Evolutionary conservation across 2,329 filamentous ascomycete species (phyloP), one percentile per base, ranked within the genome.

Genomic region (Fusarium sp.): DNA sequence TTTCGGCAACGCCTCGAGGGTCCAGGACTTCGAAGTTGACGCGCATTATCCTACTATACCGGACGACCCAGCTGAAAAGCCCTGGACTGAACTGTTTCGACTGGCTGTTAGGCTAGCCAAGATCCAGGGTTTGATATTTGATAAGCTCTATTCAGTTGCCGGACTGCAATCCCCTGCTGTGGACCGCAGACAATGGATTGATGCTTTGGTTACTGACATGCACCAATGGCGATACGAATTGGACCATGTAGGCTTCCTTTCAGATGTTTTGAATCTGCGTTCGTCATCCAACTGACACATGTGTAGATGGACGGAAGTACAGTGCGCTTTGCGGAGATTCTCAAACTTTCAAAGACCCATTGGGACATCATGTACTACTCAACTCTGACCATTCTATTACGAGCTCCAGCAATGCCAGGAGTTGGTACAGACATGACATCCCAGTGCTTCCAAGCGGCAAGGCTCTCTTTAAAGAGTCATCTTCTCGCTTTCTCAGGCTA

Each of bases 311-410:
- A 76, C 11, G 41, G 53, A 9, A 70, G 62, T 8, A 51, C 45
- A 10, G 68, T 74, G 8, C 66, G 58, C 3, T 72, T 61, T 30
- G 22, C n/a, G 0, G 42, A 67, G 13, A 28, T 76, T 1, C 41
- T 67, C 0, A 48, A 50, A 4, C 7, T 76, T 5, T 75, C 74
- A 1, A 61, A 48, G 13, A 47, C 24, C 3, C 65, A 69, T 24
- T 74, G 74, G 74, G 60, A 76, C 10, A 75, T 74, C 22, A 74
- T 75, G 70, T 75, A 74, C n/a, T 76, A 75, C 4, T 69, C 74
- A 1, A 75, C 73, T 3, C 41, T 75, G 6, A 75, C 70, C 15
- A 55, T 66, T 26, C 53, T 76, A 0, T 38, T 76, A 18, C 50
- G 74, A 42, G 74, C 73, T 9, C 67, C 70, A 15, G 64, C 64